Percentiles rank a stretch among this genome's conserved stretches.
Evolutionary conservation across 1,284 basidiomycete genomes (phyloP).

Genomic region (Puccinia brachypodii): DNA sequence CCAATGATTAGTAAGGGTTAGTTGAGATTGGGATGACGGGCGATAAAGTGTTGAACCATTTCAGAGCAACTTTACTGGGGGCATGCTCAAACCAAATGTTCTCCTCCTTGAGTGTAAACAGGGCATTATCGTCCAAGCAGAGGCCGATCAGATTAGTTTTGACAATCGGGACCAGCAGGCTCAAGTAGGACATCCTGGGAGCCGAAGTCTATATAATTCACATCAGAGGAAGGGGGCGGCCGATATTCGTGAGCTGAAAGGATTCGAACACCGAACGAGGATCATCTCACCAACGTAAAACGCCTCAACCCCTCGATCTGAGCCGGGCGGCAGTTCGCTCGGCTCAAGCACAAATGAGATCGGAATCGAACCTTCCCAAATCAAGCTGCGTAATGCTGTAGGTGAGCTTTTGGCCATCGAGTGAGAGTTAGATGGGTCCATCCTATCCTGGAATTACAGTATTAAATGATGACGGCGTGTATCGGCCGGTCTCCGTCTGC

Average conservation of each 20-base stretch:
- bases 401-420: constrained; percentile 43
- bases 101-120: constrained; percentile 71
- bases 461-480: background rate
- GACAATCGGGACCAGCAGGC: constrained; percentile 81
- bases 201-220: constrained; percentile 59
- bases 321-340: constrained; percentile 79
- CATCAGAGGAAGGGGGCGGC: background rate
- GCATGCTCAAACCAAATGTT: constrained; percentile 91
- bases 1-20: background rate
- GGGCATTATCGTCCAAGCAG: constrained; percentile 77
- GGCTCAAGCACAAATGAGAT: constrained; percentile 78
- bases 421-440: constrained; percentile 38
- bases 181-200: constrained; percentile 83
- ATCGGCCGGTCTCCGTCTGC: background rate
- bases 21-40: background rate
- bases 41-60: constrained; percentile 66
- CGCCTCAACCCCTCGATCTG: constrained; percentile 78
- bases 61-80: constrained; percentile 69
- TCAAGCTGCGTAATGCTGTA: constrained; percentile 63
- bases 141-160: constrained; percentile 81
- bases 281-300: constrained; percentile 65
- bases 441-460: background rate
- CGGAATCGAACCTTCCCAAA: constrained; percentile 81
- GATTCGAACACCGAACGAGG: constrained; percentile 56
- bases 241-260: constrained; percentile 47